Base-by-base conservation (phyloP, 2,329 filamentous ascomycete genomes). In the Fusarium fracticaudum region DNA sequence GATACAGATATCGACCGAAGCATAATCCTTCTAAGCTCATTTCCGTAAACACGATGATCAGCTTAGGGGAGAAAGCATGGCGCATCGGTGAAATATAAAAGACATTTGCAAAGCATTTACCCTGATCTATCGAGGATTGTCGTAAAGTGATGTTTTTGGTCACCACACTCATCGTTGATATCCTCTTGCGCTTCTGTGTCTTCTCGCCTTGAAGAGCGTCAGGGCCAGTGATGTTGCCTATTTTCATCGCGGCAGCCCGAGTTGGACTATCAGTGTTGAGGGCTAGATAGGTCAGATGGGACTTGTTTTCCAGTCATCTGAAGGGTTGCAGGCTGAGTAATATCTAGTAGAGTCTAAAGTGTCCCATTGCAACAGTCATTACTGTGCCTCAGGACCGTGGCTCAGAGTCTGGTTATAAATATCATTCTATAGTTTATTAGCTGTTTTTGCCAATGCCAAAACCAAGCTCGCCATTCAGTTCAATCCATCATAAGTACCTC, bases 1-100 rank as follows among this genome's bases (percentile, higher is more conserved):
- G 1, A 82, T 88, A 18, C 83, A 86, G 67, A 78, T 83, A 17
- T 87, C 86, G 35, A 87, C 86, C 1, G 86, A 88, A 74, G 76
- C 74, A 43, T 71, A 18, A 72, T 13, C 20, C 43, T 37, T 35
- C 15, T n/a, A 10, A 55, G 11, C 24, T 26, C n/a, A 12, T 20
- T 37, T 35, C 20, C 13, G 43, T 59, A 26, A 26, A 35, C 35
- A 29, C 15, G 29, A n/a, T 10, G 20, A 29, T 43, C 38, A 18
- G 20, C 20, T 22, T 11, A 35, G 31, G 10, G 24, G 14, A 24
- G n/a, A 26, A 35, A 26, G 31, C n/a, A 59, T n/a, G n/a, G 24
- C 41, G 18, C 20, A 38, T 54, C 24, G 35, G 17, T 29, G 51
- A 37, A 38, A 54, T 40, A 38, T 40, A 22, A 26, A 54, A 26